Conservation (phyloP, 257 asterid genomes). For the Solanum sejunctum region DNA sequence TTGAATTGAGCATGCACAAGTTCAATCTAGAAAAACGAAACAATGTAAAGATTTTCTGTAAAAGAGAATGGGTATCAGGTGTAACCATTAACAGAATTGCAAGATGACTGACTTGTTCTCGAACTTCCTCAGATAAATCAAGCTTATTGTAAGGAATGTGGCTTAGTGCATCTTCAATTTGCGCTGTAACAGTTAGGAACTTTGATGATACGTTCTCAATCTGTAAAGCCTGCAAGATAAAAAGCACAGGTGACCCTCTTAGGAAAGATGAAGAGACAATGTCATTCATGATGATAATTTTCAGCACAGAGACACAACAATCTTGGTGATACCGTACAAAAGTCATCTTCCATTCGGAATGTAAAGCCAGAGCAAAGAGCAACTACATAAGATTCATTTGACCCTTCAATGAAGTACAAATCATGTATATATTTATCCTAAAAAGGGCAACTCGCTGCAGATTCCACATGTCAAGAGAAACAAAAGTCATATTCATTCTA, state of each 20-base stretch:
- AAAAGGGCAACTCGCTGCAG: background rate
- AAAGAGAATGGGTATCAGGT: background rate
- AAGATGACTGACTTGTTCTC: slow-evolving; percentile 64
- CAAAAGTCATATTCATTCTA: background rate
- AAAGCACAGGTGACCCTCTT: background rate
- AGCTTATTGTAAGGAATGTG: slow-evolving; percentile 61
- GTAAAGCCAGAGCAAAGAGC: background rate
- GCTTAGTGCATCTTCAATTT: slow-evolving; percentile 65
- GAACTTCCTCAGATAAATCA: slow-evolving; percentile 77
- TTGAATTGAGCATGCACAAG: slow-evolving; percentile 82
- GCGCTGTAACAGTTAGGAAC: slow-evolving; percentile 49
- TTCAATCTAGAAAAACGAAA: slow-evolving; percentile 44
- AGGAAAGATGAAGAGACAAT: background rate
- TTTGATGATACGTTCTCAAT: slow-evolving; percentile 45
- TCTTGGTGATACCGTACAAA: background rate
- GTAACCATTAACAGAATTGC: background rate
- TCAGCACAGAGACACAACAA: background rate
- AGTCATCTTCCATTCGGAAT: background rate
- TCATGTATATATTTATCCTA: background rate
- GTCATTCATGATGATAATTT: background rate
- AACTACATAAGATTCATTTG: background rate
- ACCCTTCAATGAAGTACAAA: background rate
- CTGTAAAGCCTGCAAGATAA: slow-evolving; percentile 62
- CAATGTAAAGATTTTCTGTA: background rate
- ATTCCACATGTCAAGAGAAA: background rate